Conservation (phyloP, 1,284 basidiomycete species). For the Vanrija humicola region DNA sequence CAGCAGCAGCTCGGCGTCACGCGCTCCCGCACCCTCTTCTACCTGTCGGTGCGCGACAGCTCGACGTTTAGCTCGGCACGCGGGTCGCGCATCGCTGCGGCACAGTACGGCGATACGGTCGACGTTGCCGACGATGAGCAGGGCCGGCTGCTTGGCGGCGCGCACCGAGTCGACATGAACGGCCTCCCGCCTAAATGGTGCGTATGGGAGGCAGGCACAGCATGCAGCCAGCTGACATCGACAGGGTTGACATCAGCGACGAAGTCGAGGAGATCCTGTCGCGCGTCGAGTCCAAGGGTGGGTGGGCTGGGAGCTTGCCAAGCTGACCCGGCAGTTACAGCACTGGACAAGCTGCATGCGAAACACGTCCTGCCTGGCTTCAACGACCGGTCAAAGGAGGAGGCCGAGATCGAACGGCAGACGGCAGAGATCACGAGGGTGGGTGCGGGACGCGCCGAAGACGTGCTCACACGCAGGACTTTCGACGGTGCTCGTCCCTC, state of each 20-base stretch:
- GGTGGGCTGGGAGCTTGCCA: constrained; percentile 29
- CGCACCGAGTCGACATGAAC: constrained; percentile 56
- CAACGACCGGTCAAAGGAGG: constrained; percentile 86
- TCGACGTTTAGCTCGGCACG: constrained; percentile 49
- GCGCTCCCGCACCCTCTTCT: constrained; percentile 86
- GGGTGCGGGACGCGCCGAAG: constrained; percentile 21
- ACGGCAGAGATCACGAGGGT: constrained; percentile 86
- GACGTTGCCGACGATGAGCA: constrained; percentile 62
- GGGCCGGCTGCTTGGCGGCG: constrained; percentile 60
- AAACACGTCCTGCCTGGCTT: constrained; percentile 96
- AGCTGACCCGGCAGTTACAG: constrained; percentile 55
- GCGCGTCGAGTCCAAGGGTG: constrained; percentile 72
- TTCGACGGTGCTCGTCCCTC: constrained; percentile 72
- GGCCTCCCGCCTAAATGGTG: constrained; percentile 66
- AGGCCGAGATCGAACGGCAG: constrained; percentile 83
- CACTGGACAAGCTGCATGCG: constrained; percentile 88
- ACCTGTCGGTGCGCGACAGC: constrained; percentile 90
- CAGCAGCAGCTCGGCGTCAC: constrained; percentile 50
- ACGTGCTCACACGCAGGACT: constrained; percentile 59
- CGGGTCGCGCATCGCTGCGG: constrained; percentile 38
- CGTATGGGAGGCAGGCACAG: constrained; percentile 19
- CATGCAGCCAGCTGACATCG: constrained; percentile 20
- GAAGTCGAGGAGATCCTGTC: constrained; percentile 76
- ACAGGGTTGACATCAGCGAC: constrained; percentile 85
- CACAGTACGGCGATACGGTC: constrained; percentile 45